These are phyloP conservation scores for Magnaporthales sp. DNA, from an alignment of 2,329 filamentous ascomycete species.

Conservation along the genomic window DNA sequence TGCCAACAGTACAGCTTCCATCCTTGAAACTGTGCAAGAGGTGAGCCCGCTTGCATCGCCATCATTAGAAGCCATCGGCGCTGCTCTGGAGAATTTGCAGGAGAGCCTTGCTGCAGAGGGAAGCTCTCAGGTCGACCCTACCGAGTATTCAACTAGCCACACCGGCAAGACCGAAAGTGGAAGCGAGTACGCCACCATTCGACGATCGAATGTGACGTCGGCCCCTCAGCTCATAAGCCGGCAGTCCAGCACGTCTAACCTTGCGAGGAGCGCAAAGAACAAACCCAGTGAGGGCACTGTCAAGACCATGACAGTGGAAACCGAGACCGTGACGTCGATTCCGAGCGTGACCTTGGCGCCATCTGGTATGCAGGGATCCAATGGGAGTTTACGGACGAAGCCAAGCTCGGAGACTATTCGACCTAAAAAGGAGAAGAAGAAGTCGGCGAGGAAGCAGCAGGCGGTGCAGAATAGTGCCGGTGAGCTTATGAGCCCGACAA, in stretches of 20 bases:
- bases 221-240: conserved; percentile 45
- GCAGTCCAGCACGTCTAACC: conserved; percentile 58
- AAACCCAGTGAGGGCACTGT: conserved; percentile 68
- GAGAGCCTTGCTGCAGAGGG: conserved; percentile 37
- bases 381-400: conserved; percentile 73
- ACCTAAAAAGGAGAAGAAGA: conserved; percentile 89
- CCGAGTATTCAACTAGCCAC: conserved; percentile 27
- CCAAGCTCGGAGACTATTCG: conserved; percentile 93
- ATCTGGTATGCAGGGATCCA: conserved; percentile 53
- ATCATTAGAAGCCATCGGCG: conserved; percentile 46
- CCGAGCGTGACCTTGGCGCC: conserved; percentile 70
- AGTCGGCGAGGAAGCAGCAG: conserved; percentile 64
- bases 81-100: conserved; percentile 40
- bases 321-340: conserved; percentile 87
- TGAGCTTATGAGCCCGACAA: conserved; percentile 36
- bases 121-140: conserved; percentile 29
- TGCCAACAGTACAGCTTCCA: conserved; percentile 37
- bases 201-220: conserved; percentile 33
- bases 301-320: conserved; percentile 94
- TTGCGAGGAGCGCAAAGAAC: conserved; percentile 42
- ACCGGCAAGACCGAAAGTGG: conserved; percentile 47
- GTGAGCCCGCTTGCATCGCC: conserved; percentile 71
- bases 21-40: conserved; percentile 87
- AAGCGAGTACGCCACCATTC: conserved; percentile 55
- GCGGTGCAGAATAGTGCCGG: conserved; percentile 62